These are phyloP conservation scores for Cantharellus cinnabarinus DNA, from an alignment of 768 basidiomycete species.

Conservation along the genomic window DNA sequence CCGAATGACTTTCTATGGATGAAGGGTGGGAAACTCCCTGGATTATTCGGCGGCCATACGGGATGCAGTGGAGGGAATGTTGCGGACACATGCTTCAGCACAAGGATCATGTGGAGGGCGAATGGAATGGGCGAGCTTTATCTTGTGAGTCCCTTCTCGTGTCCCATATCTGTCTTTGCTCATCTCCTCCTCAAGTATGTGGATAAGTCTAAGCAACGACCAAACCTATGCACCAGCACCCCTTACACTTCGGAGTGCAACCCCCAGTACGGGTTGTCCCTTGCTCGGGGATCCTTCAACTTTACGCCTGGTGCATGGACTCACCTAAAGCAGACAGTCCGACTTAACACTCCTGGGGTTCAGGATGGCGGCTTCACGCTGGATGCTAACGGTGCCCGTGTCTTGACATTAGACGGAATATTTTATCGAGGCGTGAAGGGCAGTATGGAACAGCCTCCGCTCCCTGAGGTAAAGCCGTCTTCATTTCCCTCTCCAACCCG, in stretches of 20 bases:
- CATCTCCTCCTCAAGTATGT: slow-evolving; percentile 33
- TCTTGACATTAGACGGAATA: slow-evolving; percentile 34
- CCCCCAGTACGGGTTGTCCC: slow-evolving; percentile 44
- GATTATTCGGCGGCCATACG: slow-evolving; percentile 32
- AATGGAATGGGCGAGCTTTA: slow-evolving; percentile 56
- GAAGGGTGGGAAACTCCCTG: slow-evolving; percentile 67
- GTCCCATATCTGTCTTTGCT: not conserved
- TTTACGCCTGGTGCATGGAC: slow-evolving; percentile 53
- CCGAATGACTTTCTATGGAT: slow-evolving; percentile 57
- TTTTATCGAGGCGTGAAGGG: slow-evolving; percentile 32
- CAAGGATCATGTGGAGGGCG: slow-evolving; percentile 51
- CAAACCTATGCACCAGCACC: slow-evolving; percentile 30
- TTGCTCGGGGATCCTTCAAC: slow-evolving; percentile 50
- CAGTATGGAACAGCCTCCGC: slow-evolving; percentile 12
- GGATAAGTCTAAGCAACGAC: slow-evolving; percentile 46
- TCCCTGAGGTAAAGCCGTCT: not conserved
- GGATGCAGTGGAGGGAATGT: slow-evolving; percentile 54
- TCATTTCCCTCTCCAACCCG: not conserved
- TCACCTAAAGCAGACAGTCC: slow-evolving; percentile 42
- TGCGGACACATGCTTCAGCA: slow-evolving; percentile 64
- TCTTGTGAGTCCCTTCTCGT: slow-evolving; percentile 14
- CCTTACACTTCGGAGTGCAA: slow-evolving; percentile 41
- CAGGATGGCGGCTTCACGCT: slow-evolving; percentile 47
- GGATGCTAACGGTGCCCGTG: slow-evolving; percentile 36
- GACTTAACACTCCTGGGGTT: slow-evolving; percentile 51